Evolutionary conservation across 176 grass and related monocot species (phyloP).

Genomic region (Tillandsia fasciculata): DNA sequence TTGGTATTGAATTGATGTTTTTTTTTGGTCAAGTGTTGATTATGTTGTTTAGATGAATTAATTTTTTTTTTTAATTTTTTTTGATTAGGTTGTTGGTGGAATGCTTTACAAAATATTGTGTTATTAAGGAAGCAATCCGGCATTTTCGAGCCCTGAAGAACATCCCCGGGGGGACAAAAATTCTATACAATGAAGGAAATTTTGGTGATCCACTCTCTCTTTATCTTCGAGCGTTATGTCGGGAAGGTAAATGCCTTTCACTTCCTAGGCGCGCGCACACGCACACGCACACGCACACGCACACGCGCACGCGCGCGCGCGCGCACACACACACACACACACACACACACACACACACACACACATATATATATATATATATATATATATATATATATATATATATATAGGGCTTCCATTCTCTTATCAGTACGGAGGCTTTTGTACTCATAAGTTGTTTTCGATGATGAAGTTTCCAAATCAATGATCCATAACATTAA

Average conservation of each 20-base stretch:
- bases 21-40: background rate
- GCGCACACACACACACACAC: too few relatives aligned
- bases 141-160: slow-evolving; percentile 89
- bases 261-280: background rate
- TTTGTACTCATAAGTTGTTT: too few relatives aligned
- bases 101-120: slow-evolving; percentile 90
- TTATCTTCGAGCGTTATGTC: slow-evolving; percentile 80
- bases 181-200: slow-evolving; percentile 83
- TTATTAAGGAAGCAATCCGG: slow-evolving; percentile 91
- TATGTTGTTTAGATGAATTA: background rate
- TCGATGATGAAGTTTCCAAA: too few relatives aligned
- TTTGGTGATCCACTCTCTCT: slow-evolving; percentile 94
- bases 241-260: slow-evolving; percentile 46
- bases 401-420: too few relatives aligned
- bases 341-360: too few relatives aligned
- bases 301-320: too few relatives aligned
- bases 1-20: background rate
- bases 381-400: fast-evolving
- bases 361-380: too few relatives aligned
- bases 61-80: slow-evolving; percentile 5
- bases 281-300: too few relatives aligned
- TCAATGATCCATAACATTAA: too few relatives aligned
- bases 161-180: slow-evolving; percentile 66
- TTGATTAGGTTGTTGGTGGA: slow-evolving; percentile 77
- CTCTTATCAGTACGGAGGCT: too few relatives aligned